phyloP scores from a whole-genome alignment of 257 asterid genomes.

The Gardenia jasminoides region DNA sequence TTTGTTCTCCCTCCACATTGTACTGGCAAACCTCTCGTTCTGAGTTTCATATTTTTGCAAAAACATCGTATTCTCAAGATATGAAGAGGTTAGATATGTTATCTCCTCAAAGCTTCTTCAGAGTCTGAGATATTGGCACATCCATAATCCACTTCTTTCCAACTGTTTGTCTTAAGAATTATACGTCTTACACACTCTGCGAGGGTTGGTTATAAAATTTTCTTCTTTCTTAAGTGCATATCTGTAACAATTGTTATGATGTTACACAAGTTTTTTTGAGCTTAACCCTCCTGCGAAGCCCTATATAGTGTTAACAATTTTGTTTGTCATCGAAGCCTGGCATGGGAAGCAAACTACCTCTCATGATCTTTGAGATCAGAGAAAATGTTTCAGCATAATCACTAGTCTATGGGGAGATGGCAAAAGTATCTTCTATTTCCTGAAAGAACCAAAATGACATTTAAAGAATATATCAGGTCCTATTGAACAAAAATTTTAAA shows the following conservation, averaged over 20 bases:
- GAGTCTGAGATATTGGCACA: conserved; percentile 2
- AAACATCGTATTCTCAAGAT: neutral
- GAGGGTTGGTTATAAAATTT: neutral
- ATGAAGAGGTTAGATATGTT: neutral
- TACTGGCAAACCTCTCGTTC: neutral
- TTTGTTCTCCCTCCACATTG: neutral
- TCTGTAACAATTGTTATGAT: neutral
- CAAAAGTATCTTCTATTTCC: neutral
- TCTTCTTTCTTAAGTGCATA: neutral
- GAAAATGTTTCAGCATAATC: neutral
- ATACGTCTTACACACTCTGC: too few relatives aligned
- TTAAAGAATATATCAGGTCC: neutral
- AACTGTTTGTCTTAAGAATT: too few relatives aligned
- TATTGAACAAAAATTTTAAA: neutral
- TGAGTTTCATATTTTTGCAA: neutral
- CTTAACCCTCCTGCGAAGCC: neutral
- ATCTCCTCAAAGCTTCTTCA: neutral
- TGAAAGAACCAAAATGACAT: neutral
- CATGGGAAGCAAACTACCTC: neutral
- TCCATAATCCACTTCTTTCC: neutral
- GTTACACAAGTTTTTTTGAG: neutral
- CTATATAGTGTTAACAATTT: neutral
- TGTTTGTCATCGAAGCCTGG: neutral
- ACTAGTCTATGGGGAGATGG: neutral
- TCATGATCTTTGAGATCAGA: neutral